Base-by-base conservation (phyloP, 2,329 filamentous ascomycete genomes). In the Ascochyta clinopodiicola region DNA sequence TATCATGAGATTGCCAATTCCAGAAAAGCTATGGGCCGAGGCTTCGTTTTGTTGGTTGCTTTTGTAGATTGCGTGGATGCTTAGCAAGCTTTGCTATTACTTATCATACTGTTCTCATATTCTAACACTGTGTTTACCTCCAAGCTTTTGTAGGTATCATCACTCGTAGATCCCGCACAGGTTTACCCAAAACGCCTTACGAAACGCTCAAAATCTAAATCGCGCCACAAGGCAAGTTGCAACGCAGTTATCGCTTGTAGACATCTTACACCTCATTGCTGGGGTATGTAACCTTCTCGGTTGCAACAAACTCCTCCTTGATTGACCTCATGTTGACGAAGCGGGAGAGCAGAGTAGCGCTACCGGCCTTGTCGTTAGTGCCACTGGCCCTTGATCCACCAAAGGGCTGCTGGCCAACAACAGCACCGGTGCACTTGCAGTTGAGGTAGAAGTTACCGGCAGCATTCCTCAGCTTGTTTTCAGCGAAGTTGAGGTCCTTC, bases 371-470 rank as follows among this genome's bases (percentile, higher is more conserved):
- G 68, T 85, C 82, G 58, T 85, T 84, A 21, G 82, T 85, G 10
- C 82, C 82, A 45, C 79, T 82, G 13, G 82, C 81, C 55, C 82
- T 76, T n/a, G 81, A 81, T 35, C 82, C 82, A 54, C 82, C 82
- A 59, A 81, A 81, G 3, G 80, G 78, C 63, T 82, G 80, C 67
- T 82, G 80, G 13, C 78, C 79, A 32, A 82, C 80, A 22, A 80
- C 78, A 6, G 78, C 75, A 29, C 73, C 82, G 2, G 82, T 85
- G 57, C 79, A 88, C 84, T 93, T 93, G 80, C 88, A 90, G 79
- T 93, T 94, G 77, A 94, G 82, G 79, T 94, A 94, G 74, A 93
- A 93, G 80, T 94, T 94, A 37, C 90, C 90, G 0, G 90, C 90
- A 0, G 88, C 80, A 71, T 92, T 86, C 61, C 89, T 82, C 48